phyloP scores from a whole-genome alignment of 768 basidiomycete genomes.

The Pulveroboletus sp. region DNA sequence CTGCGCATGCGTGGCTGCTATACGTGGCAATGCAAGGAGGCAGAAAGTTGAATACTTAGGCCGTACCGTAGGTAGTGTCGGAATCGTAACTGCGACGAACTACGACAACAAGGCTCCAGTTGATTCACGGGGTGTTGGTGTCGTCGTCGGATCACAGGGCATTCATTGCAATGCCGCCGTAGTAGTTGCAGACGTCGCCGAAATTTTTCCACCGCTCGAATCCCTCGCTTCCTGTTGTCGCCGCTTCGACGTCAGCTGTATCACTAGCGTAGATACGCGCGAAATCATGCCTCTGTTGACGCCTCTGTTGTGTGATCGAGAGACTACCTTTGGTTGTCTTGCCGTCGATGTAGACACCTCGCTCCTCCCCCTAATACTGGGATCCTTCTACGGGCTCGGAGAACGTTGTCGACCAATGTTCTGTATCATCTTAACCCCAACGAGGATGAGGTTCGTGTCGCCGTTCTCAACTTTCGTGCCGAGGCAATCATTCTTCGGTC shows the following conservation, averaged over 20 bases:
- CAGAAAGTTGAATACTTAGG: too few relatives aligned
- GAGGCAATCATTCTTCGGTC: too few relatives aligned
- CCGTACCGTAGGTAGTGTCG: too few relatives aligned
- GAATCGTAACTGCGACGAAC: too few relatives aligned
- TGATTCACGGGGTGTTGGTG: slow-evolving; percentile 73
- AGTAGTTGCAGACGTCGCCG: slow-evolving; percentile 91
- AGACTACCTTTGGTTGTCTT: slow-evolving; percentile 90
- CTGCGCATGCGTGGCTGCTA: too few relatives aligned
- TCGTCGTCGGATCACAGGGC: slow-evolving; percentile 79
- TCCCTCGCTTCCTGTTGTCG: slow-evolving; percentile 89
- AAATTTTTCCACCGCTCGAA: slow-evolving; percentile 92
- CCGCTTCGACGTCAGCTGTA: slow-evolving; percentile 75
- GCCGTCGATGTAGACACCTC: slow-evolving; percentile 72
- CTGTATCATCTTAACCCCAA: slow-evolving; percentile 82
- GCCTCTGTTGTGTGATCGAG: slow-evolving; percentile 90
- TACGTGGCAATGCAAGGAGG: too few relatives aligned
- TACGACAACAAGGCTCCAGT: slow-evolving; percentile 69
- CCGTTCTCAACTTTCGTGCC: slow-evolving; percentile 93
- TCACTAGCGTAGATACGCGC: slow-evolving; percentile 96
- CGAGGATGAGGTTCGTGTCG: slow-evolving; percentile 88
- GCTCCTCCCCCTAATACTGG: slow-evolving; percentile 76
- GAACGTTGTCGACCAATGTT: slow-evolving; percentile 86
- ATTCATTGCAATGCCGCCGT: slow-evolving; percentile 91
- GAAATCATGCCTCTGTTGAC: too few relatives aligned
- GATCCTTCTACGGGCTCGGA: slow-evolving; percentile 87